Evolutionary conservation across 73 alveolate genomes (phyloP).

Genomic region (Symbiodinium pilosum): DNA sequence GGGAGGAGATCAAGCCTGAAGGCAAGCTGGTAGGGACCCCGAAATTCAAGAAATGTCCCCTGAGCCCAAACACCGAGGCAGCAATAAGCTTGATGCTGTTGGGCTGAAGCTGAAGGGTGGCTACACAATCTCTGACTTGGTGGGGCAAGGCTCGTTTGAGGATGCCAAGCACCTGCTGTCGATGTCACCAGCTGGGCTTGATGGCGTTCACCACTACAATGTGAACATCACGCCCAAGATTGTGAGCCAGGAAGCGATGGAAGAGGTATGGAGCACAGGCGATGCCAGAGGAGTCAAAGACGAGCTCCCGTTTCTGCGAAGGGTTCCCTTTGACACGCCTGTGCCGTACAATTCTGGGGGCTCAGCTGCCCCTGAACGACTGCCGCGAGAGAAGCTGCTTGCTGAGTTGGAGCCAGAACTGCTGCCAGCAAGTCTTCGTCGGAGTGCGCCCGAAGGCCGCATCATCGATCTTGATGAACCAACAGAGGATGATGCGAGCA

Average conservation of each 20-base stretch:
- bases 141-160: not conserved
- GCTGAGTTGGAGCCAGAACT: not conserved
- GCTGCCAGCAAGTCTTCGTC: not conserved
- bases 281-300: conserved; percentile 6
- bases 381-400: not conserved
- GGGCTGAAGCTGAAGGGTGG: conserved; percentile 57
- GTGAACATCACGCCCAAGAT: conserved; percentile 42
- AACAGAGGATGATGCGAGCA: not conserved
- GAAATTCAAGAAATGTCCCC: too few species aligned
- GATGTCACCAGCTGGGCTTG: not conserved
- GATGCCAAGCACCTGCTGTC: conserved; percentile 10
- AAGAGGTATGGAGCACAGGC: conserved; percentile 62
- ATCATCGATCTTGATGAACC: not conserved
- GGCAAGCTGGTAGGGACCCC: not conserved
- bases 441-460: not conserved
- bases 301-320: conserved; percentile 77
- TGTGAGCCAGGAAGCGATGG: conserved; percentile 30
- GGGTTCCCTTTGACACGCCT: conserved; percentile 44
- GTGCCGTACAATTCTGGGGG: conserved; percentile 22
- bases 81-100: not conserved
- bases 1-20: conserved; percentile 55
- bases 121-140: conserved; percentile 76
- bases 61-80: not conserved
- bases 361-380: conserved; percentile 23
- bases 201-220: conserved; percentile 67